phyloP scores from a whole-genome alignment of 768 basidiomycete genomes.

The Psilocybe cyanescens region DNA sequence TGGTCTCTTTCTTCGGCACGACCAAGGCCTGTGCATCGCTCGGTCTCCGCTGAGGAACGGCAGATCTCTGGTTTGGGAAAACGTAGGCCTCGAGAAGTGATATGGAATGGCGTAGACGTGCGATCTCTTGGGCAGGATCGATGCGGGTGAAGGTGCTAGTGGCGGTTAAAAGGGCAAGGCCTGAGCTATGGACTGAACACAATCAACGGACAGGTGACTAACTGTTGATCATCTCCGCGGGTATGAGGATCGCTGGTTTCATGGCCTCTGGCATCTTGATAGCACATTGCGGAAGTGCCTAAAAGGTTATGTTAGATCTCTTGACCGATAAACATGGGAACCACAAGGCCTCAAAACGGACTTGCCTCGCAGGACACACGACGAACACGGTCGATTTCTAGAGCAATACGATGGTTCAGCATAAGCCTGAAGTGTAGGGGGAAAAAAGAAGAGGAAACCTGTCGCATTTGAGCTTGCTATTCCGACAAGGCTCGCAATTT shows the following conservation, averaged over 20 bases:
- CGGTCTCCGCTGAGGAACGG: slow-evolving; percentile 35
- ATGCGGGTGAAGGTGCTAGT: slow-evolving; percentile 45
- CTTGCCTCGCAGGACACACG: slow-evolving; percentile 81
- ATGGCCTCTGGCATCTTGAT: slow-evolving; percentile 73
- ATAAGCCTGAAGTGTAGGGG: slow-evolving; percentile 4
- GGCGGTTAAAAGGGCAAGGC: slow-evolving; percentile 21
- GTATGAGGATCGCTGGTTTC: slow-evolving; percentile 53
- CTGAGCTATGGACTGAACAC: slow-evolving; percentile 15
- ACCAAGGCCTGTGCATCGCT: slow-evolving; percentile 39
- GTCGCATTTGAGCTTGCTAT: slow-evolving; percentile 89
- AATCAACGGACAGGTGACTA: slow-evolving; percentile 30
- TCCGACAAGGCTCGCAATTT: slow-evolving; percentile 88
- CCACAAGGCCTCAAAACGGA: slow-evolving; percentile 17
- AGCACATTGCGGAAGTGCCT: slow-evolving; percentile 84
- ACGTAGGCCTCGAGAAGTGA: slow-evolving; percentile 67
- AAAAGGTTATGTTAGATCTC: slow-evolving; percentile 27
- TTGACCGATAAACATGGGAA: slow-evolving; percentile 23
- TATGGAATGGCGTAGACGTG: slow-evolving; percentile 69
- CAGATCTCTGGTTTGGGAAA: slow-evolving; percentile 45
- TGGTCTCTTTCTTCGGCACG: slow-evolving; percentile 57
- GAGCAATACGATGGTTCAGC: slow-evolving; percentile 17
- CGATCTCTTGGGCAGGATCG: slow-evolving; percentile 70
- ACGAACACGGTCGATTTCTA: slow-evolving; percentile 88
- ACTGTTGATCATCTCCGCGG: slow-evolving; percentile 69
- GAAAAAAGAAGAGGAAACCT: slow-evolving; percentile 47